Evolutionary conservation across 192 early-diverging fungal species (phyloP), one percentile per base, ranked within the genome.

Genomic region (Chytriomyces sp.): DNA sequence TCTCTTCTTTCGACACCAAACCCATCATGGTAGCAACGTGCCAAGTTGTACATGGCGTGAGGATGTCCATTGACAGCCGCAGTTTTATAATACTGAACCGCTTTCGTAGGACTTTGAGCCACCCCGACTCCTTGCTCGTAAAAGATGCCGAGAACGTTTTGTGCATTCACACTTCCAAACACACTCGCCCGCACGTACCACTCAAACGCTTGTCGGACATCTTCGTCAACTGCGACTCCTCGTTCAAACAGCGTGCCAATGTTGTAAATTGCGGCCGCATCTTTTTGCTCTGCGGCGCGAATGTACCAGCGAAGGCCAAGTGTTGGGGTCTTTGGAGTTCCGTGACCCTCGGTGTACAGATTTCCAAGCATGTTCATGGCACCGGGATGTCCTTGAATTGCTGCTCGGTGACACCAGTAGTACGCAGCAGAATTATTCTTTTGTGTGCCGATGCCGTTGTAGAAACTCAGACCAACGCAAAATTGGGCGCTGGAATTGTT

Each of bases 271-370:
- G 86, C 82, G 11, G 86, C 78, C 4, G 86, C 76, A 64, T 87
- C 86, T 24, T 81, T 67, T 47, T 75, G 82, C 57, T 84, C 87
- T 23, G 83, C 86, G 11, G 85, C 87, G 28, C 75, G 77, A 28
- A 85, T 83, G 77, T 90, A 90, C 83, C 82, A 87, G n/a, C 84
- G 70, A 50, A 93, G 83, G 23, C 91, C 92, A 20, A 77, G 72
- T 11, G 83, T 78, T 72, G 88, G 90, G 68, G 93, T 83, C 20
- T 81, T 78, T 16, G 78, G 73, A 44, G 90, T 82, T 8, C 93
- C 92, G 16, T 91, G 76, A 11, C 94, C 94, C 76, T 94, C 93
- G 69, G 93, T 90, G 81, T 92, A 91, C 59, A 91, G 89, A 69
- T 93, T 93, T 6, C 93, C 89, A 35, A 90, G 75, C 71, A 87